Base-by-base conservation (phyloP, 345 rosid species). In the Eucalyptus victrix region DNA sequence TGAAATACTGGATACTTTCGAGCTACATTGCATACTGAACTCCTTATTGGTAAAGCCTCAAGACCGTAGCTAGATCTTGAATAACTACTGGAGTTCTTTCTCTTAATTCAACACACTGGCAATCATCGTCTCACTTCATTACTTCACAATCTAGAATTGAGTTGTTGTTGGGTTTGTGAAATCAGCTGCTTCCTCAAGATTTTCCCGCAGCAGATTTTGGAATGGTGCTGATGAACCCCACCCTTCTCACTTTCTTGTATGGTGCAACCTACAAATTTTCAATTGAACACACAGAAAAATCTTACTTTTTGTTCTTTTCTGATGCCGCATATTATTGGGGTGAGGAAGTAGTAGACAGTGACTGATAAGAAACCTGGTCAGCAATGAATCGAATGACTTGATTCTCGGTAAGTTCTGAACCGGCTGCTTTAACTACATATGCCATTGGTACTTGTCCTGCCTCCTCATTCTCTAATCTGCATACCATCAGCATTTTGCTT, bases 361-460 rank as follows among this genome's bases (percentile, higher is more conserved):
- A 45, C 87, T 7, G 24, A 86, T 26, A 50, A 53, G 60, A 72
- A 88, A 96, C 97, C 95, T 96, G 95, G 60, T 86, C 53, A 16
- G 94, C 95, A 12, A 96, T 95, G 90, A 92, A 95, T 45, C 92
- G 92, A 86, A 96, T 94, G 89, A 95, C 94, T 91, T 93, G 93
- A n/a, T 92, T 90, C 91, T 93, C 92, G 2, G 91, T 95, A 85
- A 96, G 95, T 53, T 89, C 88, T 54, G 95, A 93, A 47, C 88
- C 92, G 6, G 90, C 83, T 88, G 92, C 91, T 90, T 91, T 91
- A n/a, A 96, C 97, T 17, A 95, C 94, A 87, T 95, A 94, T 28
- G 96, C 97, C 95, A 95, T 92, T 13, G 96, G 97, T 89, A 93
- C 93, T 90, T 95, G 95, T 60, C 97, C 96, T 50, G 96, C 93